A percentile compares a stretch with the other conserved stretches of the same genome.
Conservation (phyloP, 2,329 filamentous ascomycete genomes). For the Cucurbitaria berberidis region DNA sequence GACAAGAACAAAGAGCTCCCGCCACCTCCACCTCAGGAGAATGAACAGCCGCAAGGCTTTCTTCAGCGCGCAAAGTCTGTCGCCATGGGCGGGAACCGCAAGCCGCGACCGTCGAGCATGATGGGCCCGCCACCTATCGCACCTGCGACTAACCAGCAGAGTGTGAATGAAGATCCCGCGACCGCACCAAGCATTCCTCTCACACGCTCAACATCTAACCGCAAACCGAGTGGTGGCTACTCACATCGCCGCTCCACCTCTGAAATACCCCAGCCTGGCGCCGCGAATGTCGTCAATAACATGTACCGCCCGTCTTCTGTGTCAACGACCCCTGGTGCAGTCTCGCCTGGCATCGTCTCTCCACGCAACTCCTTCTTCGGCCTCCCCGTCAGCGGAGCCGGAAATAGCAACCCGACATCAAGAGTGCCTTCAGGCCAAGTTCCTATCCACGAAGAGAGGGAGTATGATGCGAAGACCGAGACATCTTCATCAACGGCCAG, state of each 20-base stretch:
- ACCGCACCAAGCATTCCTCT: constrained; percentile 80
- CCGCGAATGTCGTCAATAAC: constrained; percentile 79
- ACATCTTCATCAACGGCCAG: constrained; percentile 30
- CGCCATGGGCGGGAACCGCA: constrained; percentile 52
- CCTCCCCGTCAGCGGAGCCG: constrained; percentile 51
- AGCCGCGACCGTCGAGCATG: constrained; percentile 54
- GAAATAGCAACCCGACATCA: constrained; percentile 44
- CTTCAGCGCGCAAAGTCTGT: constrained; percentile 67
- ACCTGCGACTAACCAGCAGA: constrained; percentile 20
- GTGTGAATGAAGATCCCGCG: constrained; percentile 64
- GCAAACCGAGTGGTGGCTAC: constrained; percentile 44
- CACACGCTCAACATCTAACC: constrained; percentile 60
- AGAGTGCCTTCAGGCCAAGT: constrained; percentile 44
- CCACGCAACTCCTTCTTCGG: constrained; percentile 50
- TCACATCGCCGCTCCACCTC: constrained; percentile 54
- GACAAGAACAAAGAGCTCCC: constrained; percentile 85
- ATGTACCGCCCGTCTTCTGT: constrained; percentile 75
- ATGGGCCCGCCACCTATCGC: constrained; percentile 37
- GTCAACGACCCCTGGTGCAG: constrained; percentile 46
- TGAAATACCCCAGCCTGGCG: constrained; percentile 57
- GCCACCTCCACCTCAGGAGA: constrained; percentile 69
- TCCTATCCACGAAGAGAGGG: constrained; percentile 42
- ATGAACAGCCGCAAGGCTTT: constrained; percentile 53
- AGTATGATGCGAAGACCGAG: constrained; percentile 35
- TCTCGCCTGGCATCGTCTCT: constrained; percentile 54